Evolutionary conservation across 352 stramenopile genomes (phyloP).

Genomic region (Blastocystis sp.): DNA sequence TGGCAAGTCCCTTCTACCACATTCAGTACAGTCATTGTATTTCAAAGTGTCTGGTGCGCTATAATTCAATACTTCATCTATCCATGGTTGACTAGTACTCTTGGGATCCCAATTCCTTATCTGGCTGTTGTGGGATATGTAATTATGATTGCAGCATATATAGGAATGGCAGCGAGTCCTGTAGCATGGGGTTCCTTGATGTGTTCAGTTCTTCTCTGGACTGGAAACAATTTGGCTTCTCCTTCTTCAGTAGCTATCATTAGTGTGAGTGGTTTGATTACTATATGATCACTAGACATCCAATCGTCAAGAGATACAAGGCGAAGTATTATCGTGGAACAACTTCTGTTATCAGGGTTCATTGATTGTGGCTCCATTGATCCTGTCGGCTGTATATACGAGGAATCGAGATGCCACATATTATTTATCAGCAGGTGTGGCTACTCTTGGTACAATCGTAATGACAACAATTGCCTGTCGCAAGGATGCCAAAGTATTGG

Average conservation of each 20-base stretch:
- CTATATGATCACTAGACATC: background rate
- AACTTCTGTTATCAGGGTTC: conserved; percentile 49
- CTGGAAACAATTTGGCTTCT: conserved; percentile 7
- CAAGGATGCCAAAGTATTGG: background rate
- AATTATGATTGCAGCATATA: conserved; percentile 14
- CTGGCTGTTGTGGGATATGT: background rate
- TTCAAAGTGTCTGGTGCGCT: conserved; percentile 1
- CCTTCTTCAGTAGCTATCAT: conserved; percentile 35
- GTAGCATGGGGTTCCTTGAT: background rate
- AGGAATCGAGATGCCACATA: conserved; percentile 25
- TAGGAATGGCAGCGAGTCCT: background rate
- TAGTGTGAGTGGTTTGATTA: background rate
- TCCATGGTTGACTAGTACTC: background rate
- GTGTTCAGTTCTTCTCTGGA: conserved; percentile 11
- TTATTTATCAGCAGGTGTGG: background rate
- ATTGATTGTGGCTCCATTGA: conserved; percentile 31
- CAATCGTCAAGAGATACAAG: background rate
- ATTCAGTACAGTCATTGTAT: conserved; percentile 3
- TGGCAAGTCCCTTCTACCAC: background rate
- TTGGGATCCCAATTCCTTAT: conserved; percentile 2
- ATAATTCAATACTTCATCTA: background rate
- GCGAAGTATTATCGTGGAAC: conserved; percentile 17
- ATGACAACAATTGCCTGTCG: background rate
- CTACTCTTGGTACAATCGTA: background rate
- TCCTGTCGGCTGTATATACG: conserved; percentile 18